These are phyloP conservation scores for Sclerotinia borealis DNA, from an alignment of 2,329 filamentous ascomycete species.

Conservation along the genomic window DNA sequence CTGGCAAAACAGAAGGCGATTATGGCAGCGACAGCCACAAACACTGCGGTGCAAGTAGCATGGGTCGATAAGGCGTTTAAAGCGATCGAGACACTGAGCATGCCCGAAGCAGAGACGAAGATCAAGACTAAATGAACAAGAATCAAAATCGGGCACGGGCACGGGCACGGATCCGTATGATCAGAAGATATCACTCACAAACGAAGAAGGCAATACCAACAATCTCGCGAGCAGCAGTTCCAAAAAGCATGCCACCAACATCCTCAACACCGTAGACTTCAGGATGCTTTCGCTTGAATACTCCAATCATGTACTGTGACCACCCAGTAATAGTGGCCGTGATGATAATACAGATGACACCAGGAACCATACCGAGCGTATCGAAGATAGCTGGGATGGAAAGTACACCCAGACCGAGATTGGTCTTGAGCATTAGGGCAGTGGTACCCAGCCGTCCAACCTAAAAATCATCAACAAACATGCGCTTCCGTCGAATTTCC, in stretches of 20 bases:
- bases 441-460: conserved; percentile 23
- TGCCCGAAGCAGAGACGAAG: conserved; percentile 30
- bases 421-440: conserved; percentile 33
- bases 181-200: conserved; percentile 21
- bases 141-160: conserved; percentile 47
- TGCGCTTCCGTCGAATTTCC: not conserved
- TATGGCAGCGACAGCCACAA: conserved; percentile 46
- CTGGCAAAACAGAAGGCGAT: conserved; percentile 45
- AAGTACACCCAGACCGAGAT: conserved; percentile 38
- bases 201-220: conserved; percentile 1
- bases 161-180: conserved; percentile 49
- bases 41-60: conserved; percentile 53
- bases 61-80: conserved; percentile 55
- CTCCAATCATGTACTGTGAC: conserved; percentile 48
- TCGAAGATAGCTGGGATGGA: conserved; percentile 38
- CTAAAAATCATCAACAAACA: not conserved
- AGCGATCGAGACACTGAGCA: conserved; percentile 6
- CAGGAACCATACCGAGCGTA: conserved; percentile 37
- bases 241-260: not conserved
- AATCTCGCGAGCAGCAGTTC: not conserved
- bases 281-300: conserved; percentile 35
- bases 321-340: conserved; percentile 36
- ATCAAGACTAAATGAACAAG: not conserved
- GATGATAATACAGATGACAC: conserved; percentile 36
- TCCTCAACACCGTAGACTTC: conserved; percentile 38